Evolutionary conservation across 768 basidiomycete species (phyloP).

Genomic region (Lepiota brunneoincarnata): DNA sequence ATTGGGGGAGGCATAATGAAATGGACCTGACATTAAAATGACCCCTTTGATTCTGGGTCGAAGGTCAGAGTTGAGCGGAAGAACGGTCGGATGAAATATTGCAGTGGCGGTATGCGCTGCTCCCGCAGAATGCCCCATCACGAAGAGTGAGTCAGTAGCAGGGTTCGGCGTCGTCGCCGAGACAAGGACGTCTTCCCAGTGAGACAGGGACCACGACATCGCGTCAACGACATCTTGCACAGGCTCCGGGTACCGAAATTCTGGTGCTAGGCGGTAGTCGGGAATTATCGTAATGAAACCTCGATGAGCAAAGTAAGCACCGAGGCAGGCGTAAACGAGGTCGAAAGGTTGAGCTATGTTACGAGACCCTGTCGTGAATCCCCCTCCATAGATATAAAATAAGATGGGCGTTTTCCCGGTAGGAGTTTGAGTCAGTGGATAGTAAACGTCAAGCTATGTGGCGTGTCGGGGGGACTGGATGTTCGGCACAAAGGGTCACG

Average conservation of each 20-base stretch:
- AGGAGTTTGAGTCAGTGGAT: slow-evolving; percentile 35
- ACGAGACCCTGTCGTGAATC: slow-evolving; percentile 53
- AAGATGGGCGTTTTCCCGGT: slow-evolving; percentile 43
- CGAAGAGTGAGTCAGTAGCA: slow-evolving; percentile 39
- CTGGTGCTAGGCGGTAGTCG: slow-evolving; percentile 64
- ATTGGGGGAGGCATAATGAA: slow-evolving; percentile 30
- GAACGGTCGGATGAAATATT: slow-evolving; percentile 35
- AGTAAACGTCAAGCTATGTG: slow-evolving; percentile 64
- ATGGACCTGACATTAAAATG: slow-evolving; percentile 46
- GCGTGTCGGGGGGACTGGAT: not conserved
- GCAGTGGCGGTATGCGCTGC: slow-evolving; percentile 47
- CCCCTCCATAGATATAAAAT: slow-evolving; percentile 68
- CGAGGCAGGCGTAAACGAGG: slow-evolving; percentile 55
- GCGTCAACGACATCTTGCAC: slow-evolving; percentile 62
- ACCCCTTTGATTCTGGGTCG: slow-evolving; percentile 39
- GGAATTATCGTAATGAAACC: slow-evolving; percentile 66
- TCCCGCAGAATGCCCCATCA: slow-evolving; percentile 66
- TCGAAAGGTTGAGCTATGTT: slow-evolving; percentile 40
- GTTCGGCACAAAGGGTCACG: slow-evolving; percentile 9
- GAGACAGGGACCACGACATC: slow-evolving; percentile 45
- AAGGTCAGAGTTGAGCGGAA: slow-evolving; percentile 25
- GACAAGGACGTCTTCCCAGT: slow-evolving; percentile 27
- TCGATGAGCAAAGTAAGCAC: slow-evolving; percentile 55
- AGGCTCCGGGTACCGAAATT: slow-evolving; percentile 51
- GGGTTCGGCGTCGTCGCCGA: slow-evolving; percentile 29